phyloP scores from a whole-genome alignment of 2,329 filamentous ascomycete genomes.

The Emergomyces orientalis region DNA sequence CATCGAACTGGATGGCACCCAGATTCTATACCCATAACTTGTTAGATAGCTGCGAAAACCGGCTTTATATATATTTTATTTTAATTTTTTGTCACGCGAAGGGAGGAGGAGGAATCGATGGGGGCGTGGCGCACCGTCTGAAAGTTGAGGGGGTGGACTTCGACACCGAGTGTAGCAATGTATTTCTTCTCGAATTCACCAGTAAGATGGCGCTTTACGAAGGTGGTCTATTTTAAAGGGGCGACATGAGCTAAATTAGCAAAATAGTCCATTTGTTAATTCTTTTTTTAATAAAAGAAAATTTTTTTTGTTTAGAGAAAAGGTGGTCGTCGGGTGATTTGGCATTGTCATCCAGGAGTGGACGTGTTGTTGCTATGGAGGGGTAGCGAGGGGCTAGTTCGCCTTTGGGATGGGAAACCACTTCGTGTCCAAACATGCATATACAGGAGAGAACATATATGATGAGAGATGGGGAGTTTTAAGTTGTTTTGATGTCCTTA shows the following conservation, averaged over 20 bases:
- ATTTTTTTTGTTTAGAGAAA: background rate
- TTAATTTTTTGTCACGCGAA: background rate
- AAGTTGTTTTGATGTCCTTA: slow-evolving; percentile 38
- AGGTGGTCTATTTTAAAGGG: slow-evolving; percentile 66
- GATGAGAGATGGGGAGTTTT: background rate
- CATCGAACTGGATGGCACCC: slow-evolving; percentile 95
- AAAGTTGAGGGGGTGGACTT: slow-evolving; percentile 97
- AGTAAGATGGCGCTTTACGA: slow-evolving; percentile 99
- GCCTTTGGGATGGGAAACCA: too few species aligned
- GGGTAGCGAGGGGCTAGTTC: slow-evolving; percentile 1
- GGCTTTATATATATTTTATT: background rate
- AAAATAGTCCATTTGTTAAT: background rate
- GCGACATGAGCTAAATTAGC: background rate
- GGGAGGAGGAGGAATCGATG: slow-evolving; percentile 15
- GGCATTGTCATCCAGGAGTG: background rate
- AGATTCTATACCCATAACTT: slow-evolving; percentile 56
- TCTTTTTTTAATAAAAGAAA: background rate
- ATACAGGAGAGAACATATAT: background rate
- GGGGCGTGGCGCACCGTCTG: slow-evolving; percentile 66
- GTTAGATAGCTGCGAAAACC: slow-evolving; percentile 6
- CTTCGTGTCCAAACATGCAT: background rate
- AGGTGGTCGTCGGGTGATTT: background rate
- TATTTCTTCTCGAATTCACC: slow-evolving; percentile 99
- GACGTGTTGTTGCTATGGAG: background rate
- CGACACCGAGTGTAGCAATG: slow-evolving; percentile 98